Evolutionary conservation across 164 flowering plant species (phyloP), one percentile per base, ranked within the genome.

Genomic region (Cinnamomum chago): DNA sequence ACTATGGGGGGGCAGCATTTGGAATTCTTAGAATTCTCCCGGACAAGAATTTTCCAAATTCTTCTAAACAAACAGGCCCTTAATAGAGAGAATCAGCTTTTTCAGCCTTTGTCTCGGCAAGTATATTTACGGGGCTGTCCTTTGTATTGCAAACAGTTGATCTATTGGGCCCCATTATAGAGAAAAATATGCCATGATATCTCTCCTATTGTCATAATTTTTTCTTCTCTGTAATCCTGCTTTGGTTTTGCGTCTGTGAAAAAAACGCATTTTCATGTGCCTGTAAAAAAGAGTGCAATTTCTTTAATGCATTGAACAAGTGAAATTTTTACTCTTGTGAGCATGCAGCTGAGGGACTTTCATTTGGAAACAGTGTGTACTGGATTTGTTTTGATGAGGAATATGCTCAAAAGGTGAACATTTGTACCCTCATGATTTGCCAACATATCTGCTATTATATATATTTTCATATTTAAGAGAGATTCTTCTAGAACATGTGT

Each of bases 301-400:
- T 40, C 47, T 40, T 5, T 9, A 40, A 40, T 9, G 47, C 47
- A 40, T 40, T 40, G 47, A 65, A 65, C 30, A 65, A 65, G 15
- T 25, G 30, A 14, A 65, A 3, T 73, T 58, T 50, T 58, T 33
- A 27, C 47, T 55, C n/a, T 71, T 70, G 50, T 67, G 72, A 65
- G 9, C 55, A 66, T 85, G 89, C 95, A 95, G 99, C 85, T 76
- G 91, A 94, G 73, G 97, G 90, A 68, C 82, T 96, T 70, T 75
- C 24, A 28, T 84, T 94, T 85, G 97, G 98, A 28, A 96, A 94
- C 72, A 92, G 94, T 71, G 99, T 94, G 72, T 96, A 88, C 76
- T 88, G 92, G 93, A 86, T 96, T 80, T 84, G 83, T 50, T 96
- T 96, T 83, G 97, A 88, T 77, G 97, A 96, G 70, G 93, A 91